Conservation (phyloP, 495 filamentous ascomycete species). For the Penicillium bialowiezense region DNA sequence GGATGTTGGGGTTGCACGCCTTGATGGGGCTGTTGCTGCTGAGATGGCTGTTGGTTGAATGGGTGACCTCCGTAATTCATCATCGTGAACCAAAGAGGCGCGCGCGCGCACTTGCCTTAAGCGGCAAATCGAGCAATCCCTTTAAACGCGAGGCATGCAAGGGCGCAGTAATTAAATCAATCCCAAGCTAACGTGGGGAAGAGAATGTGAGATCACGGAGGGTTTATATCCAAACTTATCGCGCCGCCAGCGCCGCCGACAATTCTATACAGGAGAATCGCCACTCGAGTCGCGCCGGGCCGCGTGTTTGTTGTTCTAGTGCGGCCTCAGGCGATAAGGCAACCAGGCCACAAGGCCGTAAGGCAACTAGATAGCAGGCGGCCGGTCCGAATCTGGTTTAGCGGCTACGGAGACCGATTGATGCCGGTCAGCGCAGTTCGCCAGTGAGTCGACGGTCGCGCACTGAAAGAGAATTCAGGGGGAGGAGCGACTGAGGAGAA, state of each 20-base stretch:
- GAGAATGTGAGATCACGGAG: constrained; percentile 1
- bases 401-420: constrained; percentile 27
- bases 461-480: constrained; percentile 23
- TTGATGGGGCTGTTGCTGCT: constrained; percentile 27
- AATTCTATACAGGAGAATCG: constrained; percentile 5
- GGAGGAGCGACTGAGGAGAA: constrained; percentile 8
- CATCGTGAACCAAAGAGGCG: constrained; percentile 19
- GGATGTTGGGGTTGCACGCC: constrained; percentile 16
- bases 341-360: constrained; percentile 5
- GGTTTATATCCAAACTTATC: constrained; percentile 1
- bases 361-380: constrained; percentile 4
- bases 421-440: constrained; percentile 24
- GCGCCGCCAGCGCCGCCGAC: constrained; percentile 16
- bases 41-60: constrained; percentile 29
- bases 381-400: constrained; percentile 19
- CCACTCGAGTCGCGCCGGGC: constrained; percentile 23
- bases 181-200: not conserved
- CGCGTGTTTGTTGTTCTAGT: constrained; percentile 27
- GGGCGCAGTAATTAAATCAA: constrained; percentile 8
- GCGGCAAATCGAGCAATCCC: constrained; percentile 13
- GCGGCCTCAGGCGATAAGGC: constrained; percentile 17
- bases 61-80: constrained; percentile 36
- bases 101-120: constrained; percentile 16
- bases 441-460: constrained; percentile 19
- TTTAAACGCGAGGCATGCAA: constrained; percentile 18